Base-by-base conservation (phyloP, 192 early-diverging fungal genomes). In the Coemansia sp. region DNA sequence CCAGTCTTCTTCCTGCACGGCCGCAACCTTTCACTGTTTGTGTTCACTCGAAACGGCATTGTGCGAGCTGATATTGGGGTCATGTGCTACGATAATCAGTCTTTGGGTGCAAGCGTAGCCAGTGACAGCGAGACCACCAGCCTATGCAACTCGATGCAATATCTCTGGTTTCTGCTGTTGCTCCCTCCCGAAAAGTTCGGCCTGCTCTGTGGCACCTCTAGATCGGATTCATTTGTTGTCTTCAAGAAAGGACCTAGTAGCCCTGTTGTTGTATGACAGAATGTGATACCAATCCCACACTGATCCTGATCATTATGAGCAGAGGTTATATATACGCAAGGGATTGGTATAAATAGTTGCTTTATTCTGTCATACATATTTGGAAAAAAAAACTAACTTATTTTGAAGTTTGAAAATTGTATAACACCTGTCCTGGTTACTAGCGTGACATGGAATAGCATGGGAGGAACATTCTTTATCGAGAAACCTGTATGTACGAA, bases 21-120 rank as follows among this genome's bases (percentile, higher is more conserved):
- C 28, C 7, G 8, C 13, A 11, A 62, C 11, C 15, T 62, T 11
- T n/a, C 25, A 1, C 41, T 77, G 15, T 19, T 72, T 11, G 40
- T 72, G n/a, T 70, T 77, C 50, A 47, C 56, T 2, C 71, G 64
- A 23, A 19, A n/a, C 1, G 33, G 41, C 7, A 64, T 33, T n/a
- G 57, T 50, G 27, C 5, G 15, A 2, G 50, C 28, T 9, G 1
- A 59, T 3, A 30, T 66, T 25, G 66, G 62, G 4, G 31, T 13
- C 0, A 50, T 78, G 1, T 50, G 42, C 33, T 27, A 45, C 25
- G n/a, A 25, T 14, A 25, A 34, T 10, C 4, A 34, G 5, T 34
- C 33, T 34, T 10, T 23, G 25, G 3, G 4, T n/a, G 4, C 17
- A 15, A 42, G n/a, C n/a, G n/a, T n/a, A n/a, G n/a, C n/a, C n/a